Base-by-base conservation (phyloP, 148 eudicot genomes). In the Rhododendron ferrugineum region DNA sequence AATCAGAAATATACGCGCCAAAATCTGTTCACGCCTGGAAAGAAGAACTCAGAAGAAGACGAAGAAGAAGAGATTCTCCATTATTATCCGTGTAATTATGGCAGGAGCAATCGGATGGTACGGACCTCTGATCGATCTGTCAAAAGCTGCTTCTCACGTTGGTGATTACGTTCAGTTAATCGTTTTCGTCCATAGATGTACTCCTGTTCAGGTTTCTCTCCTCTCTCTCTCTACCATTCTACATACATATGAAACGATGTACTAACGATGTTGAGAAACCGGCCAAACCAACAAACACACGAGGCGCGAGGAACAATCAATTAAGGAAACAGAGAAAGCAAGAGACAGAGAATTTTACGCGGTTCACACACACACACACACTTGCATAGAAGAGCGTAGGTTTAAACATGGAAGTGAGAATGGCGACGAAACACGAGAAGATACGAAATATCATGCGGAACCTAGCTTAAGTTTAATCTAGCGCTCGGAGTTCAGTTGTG, bases 61-160 rank as follows among this genome's bases (percentile, higher is more conserved):
- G 75, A 36, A n/a, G 76, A 32, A 2, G 83, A 81, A 34, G 82
- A 52, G 22, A 68, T 68, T 13, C 20, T 54, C 44, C 44, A 54
- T 5, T 4, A 54, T 52, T 15, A 15, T 15, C 3, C 54, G 54
- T 50, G 14, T 4, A 11, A 49, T 14, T 2, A 92, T 93, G 96
- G 94, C 92, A 47, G 70, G 70, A 23, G 94, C 90, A 66, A 92
- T 93, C 72, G 93, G 93, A 77, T 92, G 96, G 95, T 91, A 92
- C 82, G 98, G 98, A 80, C 98, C 98, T 23, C 85, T 96, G 56
- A 93, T 96, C 40, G 92, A 92, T 80, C 94, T 96, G 22, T 91
- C 92, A n/a, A 78, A 87, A 26, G 95, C 95, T 36, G 26, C 92
- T 86, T 92, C 92, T 83, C 91, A 93, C 89, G 75, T 90, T 73